Evolutionary conservation across 805 yeast genomes (phyloP).

Genomic region (Ogataea henricii): DNA sequence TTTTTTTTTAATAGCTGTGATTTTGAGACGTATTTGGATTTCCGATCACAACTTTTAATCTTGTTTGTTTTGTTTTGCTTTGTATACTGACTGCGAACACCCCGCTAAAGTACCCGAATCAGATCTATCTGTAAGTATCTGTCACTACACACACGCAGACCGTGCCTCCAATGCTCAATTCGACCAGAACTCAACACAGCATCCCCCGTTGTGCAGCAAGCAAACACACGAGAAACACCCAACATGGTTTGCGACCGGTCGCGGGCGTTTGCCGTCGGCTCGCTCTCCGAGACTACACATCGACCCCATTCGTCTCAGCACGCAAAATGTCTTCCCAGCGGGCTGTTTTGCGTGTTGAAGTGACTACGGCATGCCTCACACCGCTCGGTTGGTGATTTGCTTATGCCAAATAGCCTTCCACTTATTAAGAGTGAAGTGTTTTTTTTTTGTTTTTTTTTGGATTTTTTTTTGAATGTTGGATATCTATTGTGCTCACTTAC

Average conservation of each 20-base stretch:
- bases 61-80: constrained; percentile 8
- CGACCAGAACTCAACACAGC: background rate
- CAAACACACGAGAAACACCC: constrained; percentile 6
- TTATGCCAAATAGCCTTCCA: constrained; percentile 5
- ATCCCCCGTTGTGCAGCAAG: constrained; percentile 3
- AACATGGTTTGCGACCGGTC: background rate
- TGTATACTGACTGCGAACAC: constrained; percentile 2
- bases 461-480: too few species aligned
- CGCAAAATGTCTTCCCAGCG: background rate
- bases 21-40: constrained; percentile 8
- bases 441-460: constrained; percentile 2
- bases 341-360: background rate
- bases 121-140: constrained; percentile 8
- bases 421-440: constrained; percentile 2
- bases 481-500: too few species aligned
- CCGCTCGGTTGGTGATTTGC: background rate
- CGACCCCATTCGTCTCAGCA: background rate
- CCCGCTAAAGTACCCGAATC: constrained; percentile 6
- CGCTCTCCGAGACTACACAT: background rate
- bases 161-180: constrained; percentile 1
- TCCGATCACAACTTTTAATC: constrained; percentile 5
- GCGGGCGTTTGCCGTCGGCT: constrained; percentile 4
- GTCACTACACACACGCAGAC: background rate
- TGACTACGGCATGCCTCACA: background rate
- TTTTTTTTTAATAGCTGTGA: background rate